Base-by-base conservation (phyloP, 208 protist species). In the Leishmania major region DNA sequence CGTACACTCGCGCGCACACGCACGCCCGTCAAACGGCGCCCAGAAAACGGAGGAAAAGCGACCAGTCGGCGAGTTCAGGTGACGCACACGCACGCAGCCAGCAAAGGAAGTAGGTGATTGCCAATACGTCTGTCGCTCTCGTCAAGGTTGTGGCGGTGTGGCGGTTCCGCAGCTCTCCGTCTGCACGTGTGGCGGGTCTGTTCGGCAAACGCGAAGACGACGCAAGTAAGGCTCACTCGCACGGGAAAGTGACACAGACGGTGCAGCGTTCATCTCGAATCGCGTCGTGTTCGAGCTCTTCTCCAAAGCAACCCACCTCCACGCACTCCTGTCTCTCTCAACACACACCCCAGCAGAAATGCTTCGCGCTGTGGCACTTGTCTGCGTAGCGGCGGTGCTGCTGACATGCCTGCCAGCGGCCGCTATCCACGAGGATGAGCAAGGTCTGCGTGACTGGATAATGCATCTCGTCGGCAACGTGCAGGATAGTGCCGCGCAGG, bases 361-460 rank as follows among this genome's bases (percentile, higher is more conserved):
- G 77, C 62, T 59, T 3, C 81, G 77, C 35, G 57, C 47, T 6
- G 19, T 67, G 0, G 71, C 71, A 1, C 7, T 85, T 15, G 35
- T 37, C 3, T 51, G 37, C 31, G 55, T 75, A 7, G 43, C 31
- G 13, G 53, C n/a, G n/a, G 47, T 28, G 40, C n/a, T 57, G 37
- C 84, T 88, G 28, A 35, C 17, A 17, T 59, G 40, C 35, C 51
- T 83, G 8, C 67, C 87, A 45, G 75, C 73, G 22, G n/a, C 19
- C 13, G 92, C 91, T 37, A 95, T 98, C 64, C 95, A 98, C 74
- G 95, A 94, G 70, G 95, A 98, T 85, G 95, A 98, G 79, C 90
- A 94, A 59, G 95, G 95, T 15, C 81, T 94, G 62, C 91, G 93
- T 22, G 95, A 98, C 75, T 98, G 92, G 91, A 81, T 95, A 22